phyloP scores from a whole-genome alignment of 768 basidiomycete species.

The Trametes cinnabarina region DNA sequence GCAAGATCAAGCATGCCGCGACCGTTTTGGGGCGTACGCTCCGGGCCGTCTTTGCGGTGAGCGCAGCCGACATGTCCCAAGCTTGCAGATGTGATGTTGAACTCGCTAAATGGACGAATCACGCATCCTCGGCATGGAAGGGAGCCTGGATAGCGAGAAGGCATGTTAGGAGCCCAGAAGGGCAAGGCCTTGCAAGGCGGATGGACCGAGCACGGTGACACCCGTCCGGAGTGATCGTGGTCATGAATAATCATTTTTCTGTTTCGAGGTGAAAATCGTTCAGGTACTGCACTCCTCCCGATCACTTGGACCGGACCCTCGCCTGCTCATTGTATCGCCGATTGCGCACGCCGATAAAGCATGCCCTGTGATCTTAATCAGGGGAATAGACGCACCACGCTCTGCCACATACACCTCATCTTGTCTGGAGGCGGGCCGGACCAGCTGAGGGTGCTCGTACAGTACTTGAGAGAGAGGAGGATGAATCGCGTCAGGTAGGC shows the following conservation, averaged over 20 bases:
- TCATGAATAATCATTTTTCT: conserved; percentile 7
- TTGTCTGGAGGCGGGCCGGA: background rate
- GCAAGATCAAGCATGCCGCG: too few relatives aligned
- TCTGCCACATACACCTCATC: background rate
- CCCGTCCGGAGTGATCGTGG: conserved; percentile 8
- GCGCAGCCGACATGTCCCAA: background rate
- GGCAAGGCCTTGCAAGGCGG: conserved; percentile 18
- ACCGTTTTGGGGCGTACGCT: too few relatives aligned
- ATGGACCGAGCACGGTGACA: conserved; percentile 10
- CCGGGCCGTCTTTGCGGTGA: background rate
- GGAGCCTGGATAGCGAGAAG: conserved; percentile 1
- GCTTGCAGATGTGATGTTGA: background rate
- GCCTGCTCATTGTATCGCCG: conserved; percentile 17
- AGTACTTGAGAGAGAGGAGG: too few relatives aligned
- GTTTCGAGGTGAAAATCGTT: conserved; percentile 13
- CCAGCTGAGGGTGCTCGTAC: background rate
- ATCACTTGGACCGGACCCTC: conserved; percentile 15
- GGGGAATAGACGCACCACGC: conserved; percentile 13
- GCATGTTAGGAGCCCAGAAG: conserved; percentile 7
- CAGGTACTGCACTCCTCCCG: conserved; percentile 10
- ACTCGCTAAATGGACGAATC: background rate
- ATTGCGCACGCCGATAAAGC: conserved; percentile 10
- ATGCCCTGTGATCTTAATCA: conserved; percentile 18
- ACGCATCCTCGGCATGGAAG: conserved; percentile 2
- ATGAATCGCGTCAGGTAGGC: too few relatives aligned